A percentile compares a stretch with the other conserved stretches of the same genome.
Conservation (phyloP, 2,329 filamentous ascomycete species). For the Zalaria obscura region DNA sequence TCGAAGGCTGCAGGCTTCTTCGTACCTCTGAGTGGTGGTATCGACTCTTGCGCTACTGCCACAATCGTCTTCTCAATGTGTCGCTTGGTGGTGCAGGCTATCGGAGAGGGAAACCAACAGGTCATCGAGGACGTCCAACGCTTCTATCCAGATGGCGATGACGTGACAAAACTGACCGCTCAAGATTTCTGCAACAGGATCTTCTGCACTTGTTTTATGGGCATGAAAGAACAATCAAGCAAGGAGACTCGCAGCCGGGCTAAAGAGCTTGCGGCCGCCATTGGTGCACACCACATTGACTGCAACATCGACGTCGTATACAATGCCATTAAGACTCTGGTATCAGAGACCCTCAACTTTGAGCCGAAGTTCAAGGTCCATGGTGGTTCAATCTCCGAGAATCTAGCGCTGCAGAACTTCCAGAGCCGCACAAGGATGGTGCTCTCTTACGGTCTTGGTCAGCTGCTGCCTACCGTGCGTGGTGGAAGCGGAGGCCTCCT, state of each 20-base stretch:
- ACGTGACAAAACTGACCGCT: slow-evolving; percentile 34
- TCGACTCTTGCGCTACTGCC: slow-evolving; percentile 45
- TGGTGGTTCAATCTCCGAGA: slow-evolving; percentile 45
- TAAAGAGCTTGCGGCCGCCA: slow-evolving; percentile 42
- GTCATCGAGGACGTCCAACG: slow-evolving; percentile 40
- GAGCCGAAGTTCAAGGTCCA: slow-evolving; percentile 48
- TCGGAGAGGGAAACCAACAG: slow-evolving; percentile 35
- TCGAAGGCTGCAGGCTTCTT: slow-evolving; percentile 40
- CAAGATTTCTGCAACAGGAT: slow-evolving; percentile 46
- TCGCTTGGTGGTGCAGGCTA: slow-evolving; percentile 39
- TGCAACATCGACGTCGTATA: slow-evolving; percentile 59
- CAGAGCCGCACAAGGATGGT: slow-evolving; percentile 56
- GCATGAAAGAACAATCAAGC: slow-evolving; percentile 50
- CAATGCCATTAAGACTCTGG: slow-evolving; percentile 43
- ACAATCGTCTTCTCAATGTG: slow-evolving; percentile 35
- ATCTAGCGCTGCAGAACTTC: slow-evolving; percentile 53
- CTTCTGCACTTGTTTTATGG: slow-evolving; percentile 57
- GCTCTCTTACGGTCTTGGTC: slow-evolving; percentile 48
- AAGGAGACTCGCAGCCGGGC: slow-evolving; percentile 54
- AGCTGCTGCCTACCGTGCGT: slow-evolving; percentile 46
- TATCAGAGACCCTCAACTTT: slow-evolving; percentile 45
- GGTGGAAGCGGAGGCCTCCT: slow-evolving; percentile 45
- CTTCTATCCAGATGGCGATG: slow-evolving; percentile 34
- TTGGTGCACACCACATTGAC: slow-evolving; percentile 60
- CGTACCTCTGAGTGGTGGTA: slow-evolving; percentile 44